Percentiles rank a stretch among this genome's conserved stretches.
Conservation (phyloP, 164 flowering plant genomes). For the Akebia trifoliata region DNA sequence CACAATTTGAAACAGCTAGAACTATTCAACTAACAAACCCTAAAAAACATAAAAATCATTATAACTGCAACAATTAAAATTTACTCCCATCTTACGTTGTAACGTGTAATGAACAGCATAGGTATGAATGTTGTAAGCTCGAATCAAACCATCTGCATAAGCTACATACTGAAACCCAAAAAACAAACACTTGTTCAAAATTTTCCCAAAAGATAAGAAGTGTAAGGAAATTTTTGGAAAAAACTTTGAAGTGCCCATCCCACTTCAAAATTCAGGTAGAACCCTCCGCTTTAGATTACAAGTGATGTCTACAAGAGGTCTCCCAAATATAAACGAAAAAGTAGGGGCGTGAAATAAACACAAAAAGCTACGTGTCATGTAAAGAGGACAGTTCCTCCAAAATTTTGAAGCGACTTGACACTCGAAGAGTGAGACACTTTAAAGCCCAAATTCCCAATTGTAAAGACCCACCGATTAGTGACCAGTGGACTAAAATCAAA, state of each 20-base stretch:
- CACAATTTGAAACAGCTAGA: background rate
- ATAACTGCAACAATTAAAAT: background rate
- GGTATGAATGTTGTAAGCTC: slow-evolving; percentile 93
- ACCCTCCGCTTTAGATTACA: too few relatives aligned
- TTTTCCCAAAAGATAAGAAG: background rate
- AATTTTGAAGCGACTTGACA: too few relatives aligned
- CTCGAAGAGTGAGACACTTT: too few relatives aligned
- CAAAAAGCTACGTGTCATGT: too few relatives aligned
- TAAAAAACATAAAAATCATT: background rate
- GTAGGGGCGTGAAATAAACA: too few relatives aligned
- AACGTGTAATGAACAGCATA: slow-evolving; percentile 94
- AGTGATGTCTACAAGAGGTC: too few relatives aligned
- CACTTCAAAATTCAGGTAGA: too few relatives aligned
- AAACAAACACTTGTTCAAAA: background rate
- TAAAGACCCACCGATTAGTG: background rate
- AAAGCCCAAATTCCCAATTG: background rate
- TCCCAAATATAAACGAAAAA: too few relatives aligned
- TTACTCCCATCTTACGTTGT: slow-evolving; percentile 63
- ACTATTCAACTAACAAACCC: background rate
- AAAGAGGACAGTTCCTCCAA: too few relatives aligned
- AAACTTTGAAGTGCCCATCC: too few relatives aligned
- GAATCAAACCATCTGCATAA: slow-evolving; percentile 91
- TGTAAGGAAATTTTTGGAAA: too few relatives aligned
- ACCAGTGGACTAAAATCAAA: background rate
- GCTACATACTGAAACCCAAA: slow-evolving; percentile 77